Percentiles rank a stretch among this genome's conserved stretches.
Conservation (phyloP, 805 yeast genomes). For the Yamadazyma akitaensis region DNA sequence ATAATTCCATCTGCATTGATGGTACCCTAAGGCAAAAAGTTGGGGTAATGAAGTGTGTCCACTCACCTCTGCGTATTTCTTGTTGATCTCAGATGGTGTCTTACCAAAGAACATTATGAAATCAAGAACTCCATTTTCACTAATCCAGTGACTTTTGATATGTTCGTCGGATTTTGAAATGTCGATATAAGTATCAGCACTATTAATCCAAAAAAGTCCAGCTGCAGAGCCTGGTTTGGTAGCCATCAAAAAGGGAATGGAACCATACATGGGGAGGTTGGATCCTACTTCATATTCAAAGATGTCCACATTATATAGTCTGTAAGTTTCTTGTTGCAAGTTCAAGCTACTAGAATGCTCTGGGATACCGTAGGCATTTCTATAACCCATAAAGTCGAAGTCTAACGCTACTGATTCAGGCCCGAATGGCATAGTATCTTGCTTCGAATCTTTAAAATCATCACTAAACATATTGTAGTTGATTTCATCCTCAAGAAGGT, state of each 20-base stretch:
- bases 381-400: constrained; percentile 56
- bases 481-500: constrained; percentile 56
- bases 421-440: constrained; percentile 70
- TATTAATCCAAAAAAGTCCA: constrained; percentile 88
- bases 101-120: constrained; percentile 63
- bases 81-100: constrained; percentile 53
- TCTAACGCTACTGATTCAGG: constrained; percentile 91
- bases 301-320: constrained; percentile 89
- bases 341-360: constrained; percentile 87
- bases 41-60: constrained; percentile 77
- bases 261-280: constrained; percentile 89
- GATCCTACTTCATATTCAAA: constrained; percentile 88
- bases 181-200: constrained; percentile 91
- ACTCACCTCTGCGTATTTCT: constrained; percentile 63
- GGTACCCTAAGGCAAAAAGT: constrained; percentile 79
- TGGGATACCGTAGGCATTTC: constrained; percentile 87
- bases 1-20: constrained; percentile 98
- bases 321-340: constrained; percentile 67
- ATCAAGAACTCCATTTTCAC: constrained; percentile 85
- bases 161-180: constrained; percentile 40
- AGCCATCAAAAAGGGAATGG: constrained; percentile 85
- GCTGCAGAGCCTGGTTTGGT: constrained; percentile 53
- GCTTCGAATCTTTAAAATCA: constrained; percentile 59
- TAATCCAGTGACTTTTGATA: constrained; percentile 81
- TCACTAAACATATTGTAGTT: constrained; percentile 69